Evolutionary conservation across 2,329 filamentous ascomycete genomes (phyloP), one percentile per base, ranked within the genome.

Genomic region (Colletotrichum brevisporum): DNA sequence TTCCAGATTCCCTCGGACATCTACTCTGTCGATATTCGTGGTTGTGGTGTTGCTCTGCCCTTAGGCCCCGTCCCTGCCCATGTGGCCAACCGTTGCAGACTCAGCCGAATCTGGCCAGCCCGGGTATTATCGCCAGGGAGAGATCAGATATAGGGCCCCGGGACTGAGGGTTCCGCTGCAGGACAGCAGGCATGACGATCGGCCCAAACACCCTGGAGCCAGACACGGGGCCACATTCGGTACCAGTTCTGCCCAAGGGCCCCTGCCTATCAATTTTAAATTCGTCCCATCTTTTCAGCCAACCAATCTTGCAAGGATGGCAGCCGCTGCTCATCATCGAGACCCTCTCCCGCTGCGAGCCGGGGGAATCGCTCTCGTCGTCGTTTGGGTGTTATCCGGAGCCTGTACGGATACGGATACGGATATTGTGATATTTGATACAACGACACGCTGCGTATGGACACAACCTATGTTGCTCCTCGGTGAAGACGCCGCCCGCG

Each of bases 121-220:
- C 54, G 50, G 54, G 12, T 65, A 53, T 60, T 69, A 69, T 69
- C 45, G 41, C 31, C 67, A 60, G 67, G 67, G 63, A 27, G 26
- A 68, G 54, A 62, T 70, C 67, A 68, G 67, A 63, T 70, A 70
- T 70, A 70, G 67, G 62, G 62, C 50, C 36, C 67, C 67, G 63
- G 67, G 63, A 54, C 52, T 68, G 39, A 63, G 45, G 57, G 63
- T 63, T 67, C 63, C 63, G 57, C 67, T 70, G 67, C 67, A 70
- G 64, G 67, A 68, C 63, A 67, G 45, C 67, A 70, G 43, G 67
- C 67, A 70, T 68, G 52, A 70, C 52, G 67, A 70, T 70, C 67
- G 67, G 52, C 63, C 53, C 67, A 70, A 70, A 67, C 39, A 63
- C 21, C 43, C 54, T 68, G 61, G 51, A 27, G 52, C 60, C 51